A percentile compares a stretch with the other conserved stretches of the same genome.
Evolutionary conservation across 1,284 basidiomycete genomes (phyloP).

Genomic region (Pseudozyma thailandica): DNA sequence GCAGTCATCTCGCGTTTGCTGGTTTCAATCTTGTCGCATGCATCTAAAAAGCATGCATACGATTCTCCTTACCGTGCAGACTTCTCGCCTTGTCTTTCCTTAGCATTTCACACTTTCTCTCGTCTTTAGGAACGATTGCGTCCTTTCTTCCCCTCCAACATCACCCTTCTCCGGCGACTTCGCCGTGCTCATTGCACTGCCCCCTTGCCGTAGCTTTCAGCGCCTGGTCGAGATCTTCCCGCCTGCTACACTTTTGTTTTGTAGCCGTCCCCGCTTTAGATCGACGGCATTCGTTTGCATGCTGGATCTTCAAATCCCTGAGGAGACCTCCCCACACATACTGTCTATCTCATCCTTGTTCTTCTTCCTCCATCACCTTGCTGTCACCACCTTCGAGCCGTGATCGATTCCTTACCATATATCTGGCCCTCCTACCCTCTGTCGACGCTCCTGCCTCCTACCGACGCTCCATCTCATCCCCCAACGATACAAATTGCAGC

Average conservation of each 20-base stretch:
- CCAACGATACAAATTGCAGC: not conserved
- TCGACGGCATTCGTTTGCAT: not conserved
- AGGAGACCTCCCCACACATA: too few relatives aligned
- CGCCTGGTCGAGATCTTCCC: not conserved
- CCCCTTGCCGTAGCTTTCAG: not conserved
- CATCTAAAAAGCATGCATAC: constrained; percentile 34
- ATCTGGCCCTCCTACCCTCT: not conserved
- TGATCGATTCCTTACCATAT: too few relatives aligned
- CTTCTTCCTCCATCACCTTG: not conserved
- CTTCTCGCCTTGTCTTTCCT: constrained; percentile 5
- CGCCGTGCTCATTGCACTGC: not conserved
- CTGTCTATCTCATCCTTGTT: not conserved
- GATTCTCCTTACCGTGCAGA: constrained; percentile 39
- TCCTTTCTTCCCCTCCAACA: too few relatives aligned
- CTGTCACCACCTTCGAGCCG: not conserved
- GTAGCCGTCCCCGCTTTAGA: not conserved
- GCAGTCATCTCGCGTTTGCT: constrained; percentile 1
- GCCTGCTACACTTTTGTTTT: not conserved
- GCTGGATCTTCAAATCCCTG: not conserved
- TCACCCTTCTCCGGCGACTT: not conserved
- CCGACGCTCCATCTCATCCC: too few relatives aligned
- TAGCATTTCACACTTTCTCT: constrained; percentile 4
- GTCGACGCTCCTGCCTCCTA: too few relatives aligned
- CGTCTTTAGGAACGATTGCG: too few relatives aligned
- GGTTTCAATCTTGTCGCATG: too few relatives aligned